Evolutionary conservation across 371 early-diverging fungal genomes (phyloP).

Genomic region (Dinochytrium kinnereticum): DNA sequence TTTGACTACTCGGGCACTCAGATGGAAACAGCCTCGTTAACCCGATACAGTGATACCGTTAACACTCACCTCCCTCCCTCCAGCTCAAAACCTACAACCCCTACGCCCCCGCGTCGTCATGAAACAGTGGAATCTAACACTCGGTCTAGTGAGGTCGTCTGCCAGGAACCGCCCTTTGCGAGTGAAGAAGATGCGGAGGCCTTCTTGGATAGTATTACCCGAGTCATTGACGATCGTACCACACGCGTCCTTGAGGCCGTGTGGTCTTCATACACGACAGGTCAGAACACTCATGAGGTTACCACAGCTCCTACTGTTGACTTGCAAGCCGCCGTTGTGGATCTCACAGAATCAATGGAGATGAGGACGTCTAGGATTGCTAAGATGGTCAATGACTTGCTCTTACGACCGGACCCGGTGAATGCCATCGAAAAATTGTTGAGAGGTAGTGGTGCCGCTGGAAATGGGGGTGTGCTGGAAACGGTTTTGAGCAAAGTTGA

Average conservation of each 20-base stretch:
- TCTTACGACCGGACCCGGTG: neutral
- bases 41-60: no score
- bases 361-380: conserved; percentile 51
- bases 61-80: no score
- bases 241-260: conserved; percentile 22
- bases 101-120: neutral
- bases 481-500: neutral
- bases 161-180: neutral
- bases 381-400: conserved; percentile 49
- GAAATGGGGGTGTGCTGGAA: neutral
- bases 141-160: no score
- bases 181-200: neutral
- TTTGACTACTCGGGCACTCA: neutral
- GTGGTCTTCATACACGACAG: conserved; percentile 28
- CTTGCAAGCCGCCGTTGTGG: conserved; percentile 25
- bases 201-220: neutral
- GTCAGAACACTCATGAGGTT: neutral
- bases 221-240: conserved; percentile 3
- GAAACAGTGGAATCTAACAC: no score
- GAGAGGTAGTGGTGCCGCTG: neutral
- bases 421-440: neutral
- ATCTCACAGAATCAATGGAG: conserved; percentile 50
- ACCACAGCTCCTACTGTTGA: neutral
- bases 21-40: no score
- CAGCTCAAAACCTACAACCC: neutral